Evolutionary conservation across 257 asterid species (phyloP).

Genomic region (Nyctanthes arbortristis): DNA sequence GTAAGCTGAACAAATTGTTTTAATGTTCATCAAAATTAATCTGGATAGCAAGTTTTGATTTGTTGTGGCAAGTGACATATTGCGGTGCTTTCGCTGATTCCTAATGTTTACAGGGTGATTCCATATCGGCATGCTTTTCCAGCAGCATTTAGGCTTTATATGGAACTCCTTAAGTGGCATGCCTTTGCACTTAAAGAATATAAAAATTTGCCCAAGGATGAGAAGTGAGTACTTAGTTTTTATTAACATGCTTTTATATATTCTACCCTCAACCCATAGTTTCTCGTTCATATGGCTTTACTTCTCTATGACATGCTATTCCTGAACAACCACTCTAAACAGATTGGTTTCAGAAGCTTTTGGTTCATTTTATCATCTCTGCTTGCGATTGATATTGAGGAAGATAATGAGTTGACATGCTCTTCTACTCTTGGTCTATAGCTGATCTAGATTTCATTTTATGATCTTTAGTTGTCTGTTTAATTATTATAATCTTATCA

Average conservation of each 20-base stretch:
- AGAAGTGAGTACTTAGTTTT: constrained; percentile 63
- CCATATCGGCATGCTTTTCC: constrained; percentile 72
- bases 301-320: background rate
- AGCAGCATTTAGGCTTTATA: constrained; percentile 80
- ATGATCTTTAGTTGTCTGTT: too few species aligned
- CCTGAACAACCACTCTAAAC: background rate
- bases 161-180: constrained; percentile 84
- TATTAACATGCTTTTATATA: background rate
- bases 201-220: constrained; percentile 53
- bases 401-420: background rate
- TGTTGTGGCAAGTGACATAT: background rate
- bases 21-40: background rate
- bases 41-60: constrained; percentile 18
- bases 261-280: background rate
- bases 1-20: too few species aligned
- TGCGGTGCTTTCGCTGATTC: constrained; percentile 15
- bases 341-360: background rate
- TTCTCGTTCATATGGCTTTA: too few species aligned
- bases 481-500: constrained; percentile 19
- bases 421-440: background rate
- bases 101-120: constrained; percentile 59
- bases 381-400: background rate
- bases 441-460: constrained; percentile 13
- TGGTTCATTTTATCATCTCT: background rate
- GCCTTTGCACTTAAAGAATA: constrained; percentile 61